Percentiles rank a stretch among this genome's conserved stretches.
Conservation (phyloP, 2,329 filamentous ascomycete species). For the Capronia coronata region DNA sequence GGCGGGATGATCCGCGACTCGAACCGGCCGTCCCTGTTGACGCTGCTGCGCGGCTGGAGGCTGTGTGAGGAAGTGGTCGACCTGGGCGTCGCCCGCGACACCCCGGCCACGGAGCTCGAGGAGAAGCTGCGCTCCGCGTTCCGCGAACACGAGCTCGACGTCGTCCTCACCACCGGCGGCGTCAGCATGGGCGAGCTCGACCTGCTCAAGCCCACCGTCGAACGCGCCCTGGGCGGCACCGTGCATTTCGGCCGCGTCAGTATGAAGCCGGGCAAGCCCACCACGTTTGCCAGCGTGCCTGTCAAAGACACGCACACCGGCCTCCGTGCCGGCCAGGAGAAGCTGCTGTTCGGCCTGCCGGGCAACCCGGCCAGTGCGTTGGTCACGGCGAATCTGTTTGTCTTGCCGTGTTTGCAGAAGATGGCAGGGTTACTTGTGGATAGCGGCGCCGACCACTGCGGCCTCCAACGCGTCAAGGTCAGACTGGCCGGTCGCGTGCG, state of each 20-base stretch:
- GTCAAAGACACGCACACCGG: slow-evolving; percentile 41
- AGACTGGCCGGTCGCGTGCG: slow-evolving; percentile 64
- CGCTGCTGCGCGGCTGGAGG: slow-evolving; percentile 65
- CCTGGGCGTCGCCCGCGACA: slow-evolving; percentile 64
- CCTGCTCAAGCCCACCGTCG: slow-evolving; percentile 91
- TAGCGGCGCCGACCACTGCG: slow-evolving; percentile 39
- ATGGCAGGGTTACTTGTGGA: slow-evolving; percentile 55
- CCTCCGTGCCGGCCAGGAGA: slow-evolving; percentile 39
- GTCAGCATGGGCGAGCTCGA: slow-evolving; percentile 98
- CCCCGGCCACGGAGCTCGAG: slow-evolving; percentile 63
- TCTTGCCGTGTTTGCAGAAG: slow-evolving; percentile 77
- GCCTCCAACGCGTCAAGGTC: slow-evolving; percentile 67
- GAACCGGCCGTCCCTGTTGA: slow-evolving; percentile 80
- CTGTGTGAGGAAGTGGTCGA: slow-evolving; percentile 65
- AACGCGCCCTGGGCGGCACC: slow-evolving; percentile 77
- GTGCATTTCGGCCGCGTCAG: slow-evolving; percentile 94
- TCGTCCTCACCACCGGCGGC: slow-evolving; percentile 86
- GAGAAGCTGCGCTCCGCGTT: slow-evolving; percentile 68
- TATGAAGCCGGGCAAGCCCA: slow-evolving; percentile 98
- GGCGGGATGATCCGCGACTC: slow-evolving; percentile 88
- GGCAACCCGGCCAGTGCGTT: slow-evolving; percentile 91
- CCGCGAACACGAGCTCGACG: slow-evolving; percentile 55
- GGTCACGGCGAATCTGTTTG: slow-evolving; percentile 90
- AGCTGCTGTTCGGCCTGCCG: slow-evolving; percentile 76
- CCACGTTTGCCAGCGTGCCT: slow-evolving; percentile 87